Percentiles rank a stretch among this genome's conserved stretches.
These are phyloP conservation scores for Dalbergia cochinchinensis DNA, from an alignment of 306 rosid genomes.

Conservation along the genomic window DNA sequence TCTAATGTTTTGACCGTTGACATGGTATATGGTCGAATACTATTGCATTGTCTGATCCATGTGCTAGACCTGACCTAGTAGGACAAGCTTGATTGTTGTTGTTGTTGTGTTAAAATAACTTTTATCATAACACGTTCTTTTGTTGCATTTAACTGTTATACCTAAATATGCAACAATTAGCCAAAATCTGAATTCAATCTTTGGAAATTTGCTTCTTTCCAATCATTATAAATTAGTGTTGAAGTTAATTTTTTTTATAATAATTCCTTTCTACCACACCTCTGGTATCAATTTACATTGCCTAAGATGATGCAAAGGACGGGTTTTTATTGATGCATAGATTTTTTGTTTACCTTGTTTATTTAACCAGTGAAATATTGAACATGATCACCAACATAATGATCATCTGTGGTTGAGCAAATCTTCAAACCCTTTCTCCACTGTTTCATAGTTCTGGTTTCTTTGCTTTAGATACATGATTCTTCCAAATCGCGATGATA, in stretches of 20 bases:
- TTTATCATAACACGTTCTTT: background rate
- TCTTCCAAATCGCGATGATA: slow-evolving; percentile 60
- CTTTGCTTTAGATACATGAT: slow-evolving; percentile 67
- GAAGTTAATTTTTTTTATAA: background rate
- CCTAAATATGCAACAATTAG: background rate
- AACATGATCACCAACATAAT: background rate
- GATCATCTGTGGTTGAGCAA: slow-evolving; percentile 25
- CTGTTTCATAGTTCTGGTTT: slow-evolving; percentile 38
- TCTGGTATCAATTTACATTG: slow-evolving; percentile 4
- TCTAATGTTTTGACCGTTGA: too few species aligned
- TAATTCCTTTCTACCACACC: background rate
- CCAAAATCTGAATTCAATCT: background rate
- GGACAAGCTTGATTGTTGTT: background rate
- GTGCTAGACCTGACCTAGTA: background rate
- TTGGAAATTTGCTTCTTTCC: slow-evolving; percentile 17
- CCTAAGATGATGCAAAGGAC: slow-evolving; percentile 5
- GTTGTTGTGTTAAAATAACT: background rate
- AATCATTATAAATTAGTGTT: background rate
- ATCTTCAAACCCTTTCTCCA: slow-evolving; percentile 30
- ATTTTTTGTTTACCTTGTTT: background rate
- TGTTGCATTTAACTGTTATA: background rate
- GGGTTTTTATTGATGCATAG: slow-evolving; percentile 22
- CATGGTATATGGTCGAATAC: background rate
- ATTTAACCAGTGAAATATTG: background rate
- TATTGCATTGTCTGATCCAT: background rate